phyloP scores from a whole-genome alignment of 371 early-diverging fungal species.

The Syncephalastrum sp. region DNA sequence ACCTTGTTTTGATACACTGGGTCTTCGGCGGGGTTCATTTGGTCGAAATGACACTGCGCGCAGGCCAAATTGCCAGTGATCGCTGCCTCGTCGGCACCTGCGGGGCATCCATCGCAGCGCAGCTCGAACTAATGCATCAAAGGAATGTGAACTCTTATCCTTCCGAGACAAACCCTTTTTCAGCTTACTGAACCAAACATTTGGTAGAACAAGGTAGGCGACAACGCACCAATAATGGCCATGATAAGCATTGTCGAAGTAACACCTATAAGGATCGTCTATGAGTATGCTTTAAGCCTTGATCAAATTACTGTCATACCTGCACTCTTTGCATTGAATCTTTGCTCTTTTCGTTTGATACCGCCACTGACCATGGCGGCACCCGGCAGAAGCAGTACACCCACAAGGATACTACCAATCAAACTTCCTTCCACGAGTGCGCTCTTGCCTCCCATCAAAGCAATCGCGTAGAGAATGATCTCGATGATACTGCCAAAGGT shows the following conservation, averaged over 20 bases:
- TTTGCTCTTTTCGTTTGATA: conserved; percentile 85
- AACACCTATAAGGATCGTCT: conserved; percentile 57
- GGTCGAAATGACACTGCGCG: conserved; percentile 63
- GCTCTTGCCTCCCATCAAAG: conserved; percentile 86
- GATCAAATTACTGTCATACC: conserved; percentile 33
- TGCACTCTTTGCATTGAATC: conserved; percentile 93
- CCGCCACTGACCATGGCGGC: conserved; percentile 93
- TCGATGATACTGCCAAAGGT: conserved; percentile 96
- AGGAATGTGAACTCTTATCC: not conserved
- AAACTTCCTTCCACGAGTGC: conserved; percentile 89
- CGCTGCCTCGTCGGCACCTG: conserved; percentile 6
- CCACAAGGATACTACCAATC: conserved; percentile 89
- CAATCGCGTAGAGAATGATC: conserved; percentile 89
- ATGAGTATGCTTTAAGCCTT: not conserved
- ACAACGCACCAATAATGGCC: conserved; percentile 90
- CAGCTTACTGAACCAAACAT: conserved; percentile 76
- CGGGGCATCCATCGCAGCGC: conserved; percentile 56
- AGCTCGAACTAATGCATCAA: conserved; percentile 51
- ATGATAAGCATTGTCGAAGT: conserved; percentile 94
- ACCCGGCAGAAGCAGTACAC: conserved; percentile 90
- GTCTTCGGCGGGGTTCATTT: conserved; percentile 74
- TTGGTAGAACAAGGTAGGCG: conserved; percentile 93
- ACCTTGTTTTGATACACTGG: conserved; percentile 81
- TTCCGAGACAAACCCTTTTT: not conserved
- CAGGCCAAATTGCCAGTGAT: conserved; percentile 42